Evolutionary conservation across 306 rosid species (phyloP), one percentile per base, ranked within the genome.

Genomic region (Vigna unguiculata): DNA sequence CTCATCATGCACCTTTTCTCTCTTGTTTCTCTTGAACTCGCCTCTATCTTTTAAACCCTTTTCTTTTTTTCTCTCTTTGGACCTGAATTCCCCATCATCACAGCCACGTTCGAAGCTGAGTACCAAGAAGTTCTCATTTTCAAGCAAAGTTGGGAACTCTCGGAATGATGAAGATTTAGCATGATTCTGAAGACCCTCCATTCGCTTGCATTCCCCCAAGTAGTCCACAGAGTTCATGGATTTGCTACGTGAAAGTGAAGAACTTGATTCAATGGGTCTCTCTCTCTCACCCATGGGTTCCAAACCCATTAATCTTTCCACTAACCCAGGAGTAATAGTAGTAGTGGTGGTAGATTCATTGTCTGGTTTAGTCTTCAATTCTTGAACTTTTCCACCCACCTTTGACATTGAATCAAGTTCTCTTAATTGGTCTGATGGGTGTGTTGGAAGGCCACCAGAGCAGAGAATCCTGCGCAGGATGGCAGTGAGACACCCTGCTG

Each of bases 291-390:
- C 89, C 83, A 83, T 81, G 6, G 87, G 68, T 2, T 90, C 95
- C 82, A 93, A 86, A 25, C 98, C 98, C 96, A 93, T 93, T 19
- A 91, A 84, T 83, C 97, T 90, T 16, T 90, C 93, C 11, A 91
- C 93, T 22, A 93, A 43, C 16, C 92, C 86, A 59, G 91, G 87
- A 20, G 85, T 30, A 59, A 67, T 25, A 66, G 7, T 10, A 30
- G 22, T 2, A 10, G 24, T 17, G 2, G 74, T 49, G n/a, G 34
- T 40, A 41, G 75, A n/a, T 59, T 72, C 83, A 52, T 20, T 36
- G 6, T 77, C 63, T 14, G 70, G 81, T 5, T 74, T 75, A 21
- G 46, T 28, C 49, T 85, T 88, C 9, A 83, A 79, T 36, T 82
- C 58, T 72, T 52, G 74, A 74, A 54, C 77, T 64, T 82, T 77